Evolutionary conservation across 2,329 filamentous ascomycete species (phyloP).

Genomic region (Colletotrichum sp.): DNA sequence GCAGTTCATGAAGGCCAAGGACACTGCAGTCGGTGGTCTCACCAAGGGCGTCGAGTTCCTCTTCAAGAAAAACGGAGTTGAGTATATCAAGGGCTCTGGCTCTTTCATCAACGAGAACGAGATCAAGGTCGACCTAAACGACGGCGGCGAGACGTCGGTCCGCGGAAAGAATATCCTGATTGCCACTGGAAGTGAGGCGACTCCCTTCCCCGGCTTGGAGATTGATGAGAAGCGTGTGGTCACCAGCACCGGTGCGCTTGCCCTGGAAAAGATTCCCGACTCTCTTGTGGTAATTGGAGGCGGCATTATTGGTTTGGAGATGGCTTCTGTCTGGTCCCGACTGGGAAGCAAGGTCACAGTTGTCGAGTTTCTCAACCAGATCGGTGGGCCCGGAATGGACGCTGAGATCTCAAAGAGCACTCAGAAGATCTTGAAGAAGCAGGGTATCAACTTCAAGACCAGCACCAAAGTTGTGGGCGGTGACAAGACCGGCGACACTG

Average conservation of each 20-base stretch:
- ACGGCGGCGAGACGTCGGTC: slow-evolving; percentile 88
- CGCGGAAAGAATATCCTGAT: slow-evolving; percentile 97
- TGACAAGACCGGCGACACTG: slow-evolving; percentile 75
- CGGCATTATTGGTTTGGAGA: slow-evolving; percentile 98
- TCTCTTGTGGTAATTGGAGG: slow-evolving; percentile 97
- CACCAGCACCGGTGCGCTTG: slow-evolving; percentile 93
- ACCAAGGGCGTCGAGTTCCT: slow-evolving; percentile 98
- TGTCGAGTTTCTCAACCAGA: slow-evolving; percentile 94
- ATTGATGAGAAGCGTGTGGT: slow-evolving; percentile 98
- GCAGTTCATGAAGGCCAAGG: slow-evolving; percentile 99
- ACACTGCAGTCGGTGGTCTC: slow-evolving; percentile 82
- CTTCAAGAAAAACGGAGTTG: slow-evolving; percentile 98
- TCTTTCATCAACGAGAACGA: slow-evolving; percentile 89
- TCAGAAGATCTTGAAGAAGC: slow-evolving; percentile 93
- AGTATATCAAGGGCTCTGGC: slow-evolving; percentile 94
- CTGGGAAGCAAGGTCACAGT: slow-evolving; percentile 94
- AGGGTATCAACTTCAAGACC: slow-evolving; percentile 98
- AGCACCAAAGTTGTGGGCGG: slow-evolving; percentile 93
- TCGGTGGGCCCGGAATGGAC: slow-evolving; percentile 98
- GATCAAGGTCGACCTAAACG: slow-evolving; percentile 85
- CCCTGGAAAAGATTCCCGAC: slow-evolving; percentile 89
- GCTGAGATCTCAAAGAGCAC: slow-evolving; percentile 86
- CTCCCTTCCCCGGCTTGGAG: slow-evolving; percentile 92
- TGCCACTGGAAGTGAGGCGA: slow-evolving; percentile 93
- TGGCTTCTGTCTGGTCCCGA: slow-evolving; percentile 97